Evolutionary conservation across 1,139 yeast species (phyloP), one percentile per base, ranked within the genome.

Genomic region (Yamadazyma conglobata): DNA sequence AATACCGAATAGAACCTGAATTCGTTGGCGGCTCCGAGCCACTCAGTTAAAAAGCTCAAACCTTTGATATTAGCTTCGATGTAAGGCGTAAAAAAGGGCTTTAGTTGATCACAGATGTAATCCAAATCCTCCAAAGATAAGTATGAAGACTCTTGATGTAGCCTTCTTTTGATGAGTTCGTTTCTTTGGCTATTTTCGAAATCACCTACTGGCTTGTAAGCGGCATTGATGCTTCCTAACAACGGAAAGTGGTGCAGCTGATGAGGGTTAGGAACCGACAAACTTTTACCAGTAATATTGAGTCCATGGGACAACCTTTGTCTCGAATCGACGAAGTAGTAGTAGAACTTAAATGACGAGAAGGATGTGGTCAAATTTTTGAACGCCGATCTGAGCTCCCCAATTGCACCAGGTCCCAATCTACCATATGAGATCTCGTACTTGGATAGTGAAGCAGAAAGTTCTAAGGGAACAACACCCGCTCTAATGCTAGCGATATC

Each of bases 21-120:
- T 2, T 46, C 41, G 35, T 62, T 62, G 3, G 68, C 64, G 24
- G 52, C 50, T 4, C 32, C 35, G 3, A 61, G 23, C 69, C 69
- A 62, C 10, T 43, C 40, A 10, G 43, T 31, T 1, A 52, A 31
- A 0, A 42, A 40, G 2, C 25, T 47, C 6, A 60, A 25, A 2
- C 52, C 57, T 1, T 24, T 33, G 16, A 50, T 42, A 6, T 50
- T 43, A 2, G 43, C 37, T 4, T 44, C 50, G 10, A 59, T 25
- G 9, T 49, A 40, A 1, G 54, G 45, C 2, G 28, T 18, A 28
- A 56, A 56, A 15, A 48, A 40, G 2, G 36, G 39, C 13, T 39
- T 39, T 5, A 59, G 43, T 10, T 47, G 29, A 2, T 41, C 41
- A 14, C 63, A 48, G 9, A 58, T 52, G 10, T 32, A 24, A 36